Evolutionary conservation across 1,139 yeast species (phyloP), one percentile per base, ranked within the genome.

Genomic region (Debaryomyces fabryi): DNA sequence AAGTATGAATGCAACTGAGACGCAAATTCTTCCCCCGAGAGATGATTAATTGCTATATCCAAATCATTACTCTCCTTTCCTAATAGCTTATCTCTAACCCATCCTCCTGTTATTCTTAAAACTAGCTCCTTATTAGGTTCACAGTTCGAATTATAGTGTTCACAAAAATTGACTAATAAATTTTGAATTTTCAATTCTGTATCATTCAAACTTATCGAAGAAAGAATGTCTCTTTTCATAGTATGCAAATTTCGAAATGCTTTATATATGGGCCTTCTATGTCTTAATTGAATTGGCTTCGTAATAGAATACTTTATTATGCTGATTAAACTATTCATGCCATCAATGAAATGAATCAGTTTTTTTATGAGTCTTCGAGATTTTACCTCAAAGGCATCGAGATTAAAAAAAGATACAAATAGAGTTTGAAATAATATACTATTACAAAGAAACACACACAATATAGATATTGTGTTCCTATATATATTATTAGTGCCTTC

Each of bases 11-110:
- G 79, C 49, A 93, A 69, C 16, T 78, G 79, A 42, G 74, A 74
- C 1, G 96, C 97, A 71, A 95, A 93, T 38, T 84, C 85, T 61
- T 88, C 90, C 0, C 99, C 99, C 0, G 96, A 81, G 59, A 89
- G 69, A 49, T 76, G 76, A 64, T 93, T 91, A 49, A 95, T 81
- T 6, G 97, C 98, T 48, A 93, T 88, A 60, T 93, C 99, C 38
- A 93, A 74, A 65, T 93, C 99, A 61, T 93, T 85, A 47, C 95
- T 85, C 29, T 81, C 83, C 44, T 78, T 76, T 0, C 96, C 96
- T 35, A 95, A 72, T 34, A 93, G 71, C 69, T 93, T 93, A 66
- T 93, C 99, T 58, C 99, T 79, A 5, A 93, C 99, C 99, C 99
- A 93, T 0, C 99, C 99, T 29, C 99, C 99, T 0, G 98, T 92